Conservation (phyloP, 306 rosid species). For the Quercus robur region DNA sequence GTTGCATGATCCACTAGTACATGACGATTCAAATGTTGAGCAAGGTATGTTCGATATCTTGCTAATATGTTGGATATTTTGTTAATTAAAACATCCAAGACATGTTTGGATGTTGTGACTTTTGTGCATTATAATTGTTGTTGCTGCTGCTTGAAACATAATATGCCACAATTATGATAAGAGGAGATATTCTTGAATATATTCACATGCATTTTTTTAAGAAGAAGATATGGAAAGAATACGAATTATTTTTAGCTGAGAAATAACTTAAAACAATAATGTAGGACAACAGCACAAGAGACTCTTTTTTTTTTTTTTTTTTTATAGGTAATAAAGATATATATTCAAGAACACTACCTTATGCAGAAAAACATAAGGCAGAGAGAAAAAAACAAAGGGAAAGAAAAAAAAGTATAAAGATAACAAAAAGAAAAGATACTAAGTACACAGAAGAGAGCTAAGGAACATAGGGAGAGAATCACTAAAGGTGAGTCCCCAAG, state of each 20-base stretch:
- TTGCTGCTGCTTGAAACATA: background rate
- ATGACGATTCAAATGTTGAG: constrained; percentile 35
- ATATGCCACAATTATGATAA: background rate
- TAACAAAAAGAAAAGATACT: too few species aligned
- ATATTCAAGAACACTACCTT: too few species aligned
- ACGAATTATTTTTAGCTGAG: background rate
- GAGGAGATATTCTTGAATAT: too few species aligned
- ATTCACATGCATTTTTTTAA: too few species aligned
- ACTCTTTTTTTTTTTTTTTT: too few species aligned
- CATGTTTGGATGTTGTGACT: background rate
- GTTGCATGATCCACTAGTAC: constrained; percentile 50
- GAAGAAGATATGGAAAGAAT: background rate
- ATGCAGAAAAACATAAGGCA: too few species aligned
- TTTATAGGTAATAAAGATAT: too few species aligned
- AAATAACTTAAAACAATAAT: background rate
- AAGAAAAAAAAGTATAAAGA: too few species aligned
- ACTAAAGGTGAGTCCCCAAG: too few species aligned
- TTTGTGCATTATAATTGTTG: background rate
- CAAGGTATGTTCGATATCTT: constrained; percentile 42
- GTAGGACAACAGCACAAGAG: background rate
- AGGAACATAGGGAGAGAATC: too few species aligned
- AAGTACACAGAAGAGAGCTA: too few species aligned
- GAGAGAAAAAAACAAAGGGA: too few species aligned
- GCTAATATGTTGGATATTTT: background rate
- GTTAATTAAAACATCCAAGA: background rate